phyloP scores from a whole-genome alignment of 2,329 filamentous ascomycete species.

The Colletotrichum musae region DNA sequence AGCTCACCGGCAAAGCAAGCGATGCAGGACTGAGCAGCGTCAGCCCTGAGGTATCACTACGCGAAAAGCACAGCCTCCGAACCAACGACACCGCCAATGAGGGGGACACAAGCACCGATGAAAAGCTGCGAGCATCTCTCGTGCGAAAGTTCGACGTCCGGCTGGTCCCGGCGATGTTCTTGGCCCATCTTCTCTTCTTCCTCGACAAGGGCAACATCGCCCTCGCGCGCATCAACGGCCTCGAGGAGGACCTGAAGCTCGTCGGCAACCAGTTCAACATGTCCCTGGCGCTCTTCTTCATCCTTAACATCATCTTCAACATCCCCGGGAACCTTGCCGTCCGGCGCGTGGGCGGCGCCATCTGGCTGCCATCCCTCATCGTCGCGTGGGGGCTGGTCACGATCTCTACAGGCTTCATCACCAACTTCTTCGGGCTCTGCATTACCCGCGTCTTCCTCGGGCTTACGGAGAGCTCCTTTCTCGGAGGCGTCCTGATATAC shows the following conservation, averaged over 20 bases:
- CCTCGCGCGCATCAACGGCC: conserved; percentile 42
- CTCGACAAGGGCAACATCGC: conserved; percentile 42
- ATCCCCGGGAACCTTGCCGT: conserved; percentile 45
- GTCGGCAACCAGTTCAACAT: conserved; percentile 40
- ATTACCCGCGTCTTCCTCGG: conserved; percentile 44
- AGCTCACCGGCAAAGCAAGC: no score
- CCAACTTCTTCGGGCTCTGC: conserved; percentile 43
- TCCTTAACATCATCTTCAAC: conserved; percentile 45
- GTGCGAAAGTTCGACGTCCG: conserved; percentile 40
- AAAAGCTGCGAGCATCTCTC: neutral
- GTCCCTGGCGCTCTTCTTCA: conserved; percentile 44
- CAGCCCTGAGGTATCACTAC: neutral
- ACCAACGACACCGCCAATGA: neutral
- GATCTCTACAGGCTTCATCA: conserved; percentile 43
- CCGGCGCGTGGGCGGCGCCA: conserved; percentile 43
- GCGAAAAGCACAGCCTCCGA: neutral
- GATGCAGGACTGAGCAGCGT: neutral
- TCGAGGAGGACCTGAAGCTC: conserved; percentile 36
- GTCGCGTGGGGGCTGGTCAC: conserved; percentile 45
- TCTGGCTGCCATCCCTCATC: conserved; percentile 42
- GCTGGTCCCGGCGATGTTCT: conserved; percentile 37
- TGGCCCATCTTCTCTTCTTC: conserved; percentile 38
- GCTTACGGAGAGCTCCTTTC: conserved; percentile 44
- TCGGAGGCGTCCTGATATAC: conserved; percentile 45
- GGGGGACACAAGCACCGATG: neutral